Evolutionary conservation across 2,329 filamentous ascomycete species (phyloP), one percentile per base, ranked within the genome.

Genomic region (Neopestalotiopsis clavispora): DNA sequence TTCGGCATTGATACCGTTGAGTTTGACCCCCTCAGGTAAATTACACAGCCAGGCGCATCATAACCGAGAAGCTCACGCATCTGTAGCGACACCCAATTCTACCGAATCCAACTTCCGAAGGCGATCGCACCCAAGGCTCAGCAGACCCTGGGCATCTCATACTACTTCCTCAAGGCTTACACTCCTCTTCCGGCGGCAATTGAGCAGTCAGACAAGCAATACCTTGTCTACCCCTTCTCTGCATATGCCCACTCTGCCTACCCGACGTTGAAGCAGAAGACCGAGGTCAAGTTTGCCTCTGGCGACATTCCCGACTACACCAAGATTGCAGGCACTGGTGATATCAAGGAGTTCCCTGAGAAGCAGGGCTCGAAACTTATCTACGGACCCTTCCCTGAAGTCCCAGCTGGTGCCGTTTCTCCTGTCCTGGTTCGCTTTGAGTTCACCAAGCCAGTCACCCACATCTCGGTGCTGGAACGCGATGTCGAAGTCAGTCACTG

Each of bases 401-500:
- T 95, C 69, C 89, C 92, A n/a, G 93, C 94, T 6, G 94, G 93
- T 66, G 92, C 92, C 10, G 78, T 85, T 61, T 88, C 93, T 76
- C 90, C 91, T 20, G 90, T 94, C 69, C 89, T 87, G 73, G 91
- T 98, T 66, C 93, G 96, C 71, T 98, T 97, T 82, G 95, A 99
- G 81, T 98, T 96, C 83, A 98, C 93, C 72, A 97, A 95, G 82
- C 95, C 96, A 13, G 85, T 99, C 68, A 92, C 91, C 58, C 93
- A 96, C 77, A 89, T 94, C 65, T 90, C 90, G 42, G 85, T 89
- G 17, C 85, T 99, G 69, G 94, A 98, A 82, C 91, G 96, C 70
- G 95, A 98, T 76, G 84, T 99, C 71, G 96, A 99, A 80, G 92
- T 99, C 75, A 97, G 94, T 78, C 96, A 98, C 82, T 99, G 96